Conservation (phyloP, 225 moss, liverwort and hornwort genomes). For the Marchantia polymorpha region DNA sequence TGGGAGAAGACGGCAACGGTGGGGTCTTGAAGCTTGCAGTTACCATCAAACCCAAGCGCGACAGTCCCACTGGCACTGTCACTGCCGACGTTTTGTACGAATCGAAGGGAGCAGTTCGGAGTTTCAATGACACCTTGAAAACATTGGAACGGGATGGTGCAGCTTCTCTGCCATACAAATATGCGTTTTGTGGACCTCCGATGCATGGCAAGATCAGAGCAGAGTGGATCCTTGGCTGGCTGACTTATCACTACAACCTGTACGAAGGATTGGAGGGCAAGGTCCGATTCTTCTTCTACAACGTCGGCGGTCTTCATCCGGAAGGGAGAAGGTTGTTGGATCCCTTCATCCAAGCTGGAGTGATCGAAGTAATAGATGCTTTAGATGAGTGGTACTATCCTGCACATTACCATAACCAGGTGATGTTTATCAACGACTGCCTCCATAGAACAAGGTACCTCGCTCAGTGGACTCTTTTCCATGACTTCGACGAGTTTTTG, state of each 20-base stretch:
- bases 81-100: conserved; percentile 42
- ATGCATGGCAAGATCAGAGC: conserved; percentile 38
- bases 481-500: conserved; percentile 62
- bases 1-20: conserved; percentile 47
- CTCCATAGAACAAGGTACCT: conserved; percentile 44
- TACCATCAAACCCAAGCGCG: conserved; percentile 44
- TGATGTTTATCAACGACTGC: conserved; percentile 64
- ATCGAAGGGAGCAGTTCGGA: conserved; percentile 26
- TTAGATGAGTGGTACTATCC: conserved; percentile 29
- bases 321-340: conserved; percentile 36
- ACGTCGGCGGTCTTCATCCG: conserved; percentile 48
- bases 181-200: conserved; percentile 61
- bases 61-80: conserved; percentile 20
- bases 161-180: conserved; percentile 39
- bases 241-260: conserved; percentile 51
- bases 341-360: conserved; percentile 45
- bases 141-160: conserved; percentile 16
- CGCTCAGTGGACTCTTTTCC: conserved; percentile 48
- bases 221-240: conserved; percentile 53
- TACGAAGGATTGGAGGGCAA: conserved; percentile 54
- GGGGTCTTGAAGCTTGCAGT: conserved; percentile 39
- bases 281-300: conserved; percentile 58
- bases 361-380: conserved; percentile 41
- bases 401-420: conserved; percentile 47
- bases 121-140: conserved; percentile 23